Percentiles rank a stretch among this genome's conserved stretches.
Conservation (phyloP, 768 basidiomycete genomes). For the Naganishia friedmannii region DNA sequence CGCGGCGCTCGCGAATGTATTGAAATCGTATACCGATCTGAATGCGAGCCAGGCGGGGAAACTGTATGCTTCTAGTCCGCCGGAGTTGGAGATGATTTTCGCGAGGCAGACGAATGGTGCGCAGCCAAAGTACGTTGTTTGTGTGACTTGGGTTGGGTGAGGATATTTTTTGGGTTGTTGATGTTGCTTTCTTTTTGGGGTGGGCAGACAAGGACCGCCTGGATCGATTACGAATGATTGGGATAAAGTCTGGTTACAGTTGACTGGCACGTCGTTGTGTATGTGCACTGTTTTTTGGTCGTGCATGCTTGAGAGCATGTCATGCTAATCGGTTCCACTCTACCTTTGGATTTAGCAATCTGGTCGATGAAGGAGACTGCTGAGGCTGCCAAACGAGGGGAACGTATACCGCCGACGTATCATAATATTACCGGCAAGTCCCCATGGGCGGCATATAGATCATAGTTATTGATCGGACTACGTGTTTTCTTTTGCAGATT, state of each 20-base stretch:
- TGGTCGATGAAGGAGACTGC: conserved; percentile 54
- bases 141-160: conserved; percentile 14
- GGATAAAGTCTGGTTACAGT: conserved; percentile 52
- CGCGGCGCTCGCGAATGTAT: conserved; percentile 30
- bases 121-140: conserved; percentile 43
- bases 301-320: neutral
- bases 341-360: conserved; percentile 36
- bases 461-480: neutral
- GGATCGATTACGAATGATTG: conserved; percentile 51
- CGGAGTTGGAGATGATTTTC: conserved; percentile 51
- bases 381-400: conserved; percentile 49
- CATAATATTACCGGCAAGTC: conserved; percentile 49
- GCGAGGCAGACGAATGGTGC: conserved; percentile 50
- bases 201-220: conserved; percentile 45
- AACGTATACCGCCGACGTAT: conserved; percentile 52
- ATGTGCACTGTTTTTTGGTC: conserved; percentile 13
- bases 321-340: neutral
- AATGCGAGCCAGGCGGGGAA: conserved; percentile 45
- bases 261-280: conserved; percentile 52
- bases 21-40: conserved; percentile 43
- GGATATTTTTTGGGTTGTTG: neutral
- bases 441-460: neutral
- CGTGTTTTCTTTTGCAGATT: conserved; percentile 21
- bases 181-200: neutral
- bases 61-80: conserved; percentile 49